Conservation (phyloP, 805 yeast genomes). For the Saccharomyces jurei region DNA sequence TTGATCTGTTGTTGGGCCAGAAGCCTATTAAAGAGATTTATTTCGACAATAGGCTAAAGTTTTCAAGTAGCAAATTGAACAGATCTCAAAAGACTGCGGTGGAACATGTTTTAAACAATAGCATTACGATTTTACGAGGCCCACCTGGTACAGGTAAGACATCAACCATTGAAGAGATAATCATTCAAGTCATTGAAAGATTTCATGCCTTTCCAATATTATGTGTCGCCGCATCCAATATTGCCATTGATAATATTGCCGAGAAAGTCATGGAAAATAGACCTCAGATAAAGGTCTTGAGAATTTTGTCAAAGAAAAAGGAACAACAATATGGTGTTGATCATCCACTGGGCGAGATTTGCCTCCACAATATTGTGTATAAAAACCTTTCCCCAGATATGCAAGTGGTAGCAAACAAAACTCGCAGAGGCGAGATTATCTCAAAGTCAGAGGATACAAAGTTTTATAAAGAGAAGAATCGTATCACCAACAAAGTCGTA, state of each 20-base stretch:
- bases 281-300: constrained; percentile 40
- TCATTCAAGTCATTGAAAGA: constrained; percentile 47
- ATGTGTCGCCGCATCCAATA: constrained; percentile 69
- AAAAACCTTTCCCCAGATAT: constrained; percentile 40
- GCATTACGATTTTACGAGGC: constrained; percentile 57
- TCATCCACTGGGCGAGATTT: constrained; percentile 52
- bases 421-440: constrained; percentile 39
- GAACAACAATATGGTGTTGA: constrained; percentile 50
- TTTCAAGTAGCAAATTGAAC: constrained; percentile 43
- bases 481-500: constrained; percentile 42
- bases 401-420: constrained; percentile 36
- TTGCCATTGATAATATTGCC: constrained; percentile 70
- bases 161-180: constrained; percentile 57
- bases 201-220: constrained; percentile 53
- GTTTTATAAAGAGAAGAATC: constrained; percentile 36
- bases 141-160: constrained; percentile 85
- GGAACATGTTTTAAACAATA: constrained; percentile 44
- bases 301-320: constrained; percentile 53
- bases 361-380: constrained; percentile 54
- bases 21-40: constrained; percentile 47
- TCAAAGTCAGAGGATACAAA: constrained; percentile 44
- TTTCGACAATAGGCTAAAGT: constrained; percentile 47
- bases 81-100: constrained; percentile 50
- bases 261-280: constrained; percentile 51
- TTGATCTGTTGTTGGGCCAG: constrained; percentile 47